Percentiles rank a stretch among this genome's conserved stretches.
phyloP scores from a whole-genome alignment of 352 stramenopile species.

The Pythium oligandrum region DNA sequence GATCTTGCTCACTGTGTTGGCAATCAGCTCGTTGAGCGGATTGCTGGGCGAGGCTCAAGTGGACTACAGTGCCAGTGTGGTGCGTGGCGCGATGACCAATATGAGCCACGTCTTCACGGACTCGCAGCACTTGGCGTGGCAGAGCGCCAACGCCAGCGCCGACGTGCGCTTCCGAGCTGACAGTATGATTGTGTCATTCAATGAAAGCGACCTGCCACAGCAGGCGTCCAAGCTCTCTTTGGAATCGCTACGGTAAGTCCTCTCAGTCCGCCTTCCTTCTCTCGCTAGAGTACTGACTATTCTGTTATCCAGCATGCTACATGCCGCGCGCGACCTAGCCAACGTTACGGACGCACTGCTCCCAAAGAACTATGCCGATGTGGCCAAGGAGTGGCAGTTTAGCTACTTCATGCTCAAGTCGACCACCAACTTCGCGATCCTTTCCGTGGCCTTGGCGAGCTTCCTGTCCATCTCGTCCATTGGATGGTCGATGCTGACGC shows the following conservation, averaged over 20 bases:
- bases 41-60: conserved; percentile 75
- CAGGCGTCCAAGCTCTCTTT: conserved; percentile 64
- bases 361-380: conserved; percentile 47
- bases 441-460: conserved; percentile 62
- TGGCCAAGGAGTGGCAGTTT: conserved; percentile 58
- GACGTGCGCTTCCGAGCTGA: conserved; percentile 43
- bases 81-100: conserved; percentile 73
- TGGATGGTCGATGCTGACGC: conserved; percentile 73
- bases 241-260: conserved; percentile 38
- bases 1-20: conserved; percentile 64
- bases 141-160: conserved; percentile 33
- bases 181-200: conserved; percentile 63
- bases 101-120: conserved; percentile 47
- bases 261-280: background rate
- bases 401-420: conserved; percentile 83
- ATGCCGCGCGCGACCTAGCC: conserved; percentile 44
- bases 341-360: conserved; percentile 50
- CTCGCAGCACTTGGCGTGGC: conserved; percentile 26
- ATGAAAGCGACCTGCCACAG: conserved; percentile 55
- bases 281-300: background rate
- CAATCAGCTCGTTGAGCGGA: conserved; percentile 62
- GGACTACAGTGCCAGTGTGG: conserved; percentile 75
- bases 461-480: conserved; percentile 80
- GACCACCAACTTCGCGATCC: conserved; percentile 74
- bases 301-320: conserved; percentile 29